Percentiles rank a stretch among this genome's conserved stretches.
These are phyloP conservation scores for Phoenix dactylifera DNA, from an alignment of 176 grass and related monocot species.

Conservation along the genomic window DNA sequence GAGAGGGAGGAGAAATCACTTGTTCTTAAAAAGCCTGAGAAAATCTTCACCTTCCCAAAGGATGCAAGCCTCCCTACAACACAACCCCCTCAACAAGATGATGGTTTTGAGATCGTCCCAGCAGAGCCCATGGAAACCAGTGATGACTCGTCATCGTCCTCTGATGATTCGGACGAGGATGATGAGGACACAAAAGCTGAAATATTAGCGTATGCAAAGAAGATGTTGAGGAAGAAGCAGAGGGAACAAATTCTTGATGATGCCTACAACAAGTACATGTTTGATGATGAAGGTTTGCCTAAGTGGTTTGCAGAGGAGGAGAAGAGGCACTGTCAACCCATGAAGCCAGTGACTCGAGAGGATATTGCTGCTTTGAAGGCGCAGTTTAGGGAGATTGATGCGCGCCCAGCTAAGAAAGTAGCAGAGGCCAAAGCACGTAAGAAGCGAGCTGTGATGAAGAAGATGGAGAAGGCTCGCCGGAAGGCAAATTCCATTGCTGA, in stretches of 20 bases:
- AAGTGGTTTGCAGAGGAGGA: conserved; percentile 85
- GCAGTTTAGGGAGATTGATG: conserved; percentile 83
- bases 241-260: conserved; percentile 93
- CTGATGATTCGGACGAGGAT: conserved; percentile 63
- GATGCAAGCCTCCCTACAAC: conserved; percentile 6
- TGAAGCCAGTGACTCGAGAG: conserved; percentile 74
- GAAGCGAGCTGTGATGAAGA: conserved; percentile 57
- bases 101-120: conserved; percentile 76
- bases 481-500: conserved; percentile 75
- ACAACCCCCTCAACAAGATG: conserved; percentile 28
- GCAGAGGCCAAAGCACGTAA: conserved; percentile 92
- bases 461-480: conserved; percentile 64
- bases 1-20: conserved; percentile 36
- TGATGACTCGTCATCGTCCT: conserved; percentile 53
- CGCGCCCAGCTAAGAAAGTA: conserved; percentile 78
- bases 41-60: conserved; percentile 19
- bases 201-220: conserved; percentile 82
- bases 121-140: conserved; percentile 52
- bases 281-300: conserved; percentile 75
- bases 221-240: conserved; percentile 96
- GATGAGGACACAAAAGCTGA: conserved; percentile 64
- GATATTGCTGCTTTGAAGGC: conserved; percentile 84
- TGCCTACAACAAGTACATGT: conserved; percentile 87
- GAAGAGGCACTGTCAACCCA: conserved; percentile 50
- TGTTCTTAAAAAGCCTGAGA: conserved; percentile 20